Percentiles rank a stretch among this genome's conserved stretches.
Evolutionary conservation across 768 basidiomycete genomes (phyloP).

Genomic region (Antrodiella citrinella): DNA sequence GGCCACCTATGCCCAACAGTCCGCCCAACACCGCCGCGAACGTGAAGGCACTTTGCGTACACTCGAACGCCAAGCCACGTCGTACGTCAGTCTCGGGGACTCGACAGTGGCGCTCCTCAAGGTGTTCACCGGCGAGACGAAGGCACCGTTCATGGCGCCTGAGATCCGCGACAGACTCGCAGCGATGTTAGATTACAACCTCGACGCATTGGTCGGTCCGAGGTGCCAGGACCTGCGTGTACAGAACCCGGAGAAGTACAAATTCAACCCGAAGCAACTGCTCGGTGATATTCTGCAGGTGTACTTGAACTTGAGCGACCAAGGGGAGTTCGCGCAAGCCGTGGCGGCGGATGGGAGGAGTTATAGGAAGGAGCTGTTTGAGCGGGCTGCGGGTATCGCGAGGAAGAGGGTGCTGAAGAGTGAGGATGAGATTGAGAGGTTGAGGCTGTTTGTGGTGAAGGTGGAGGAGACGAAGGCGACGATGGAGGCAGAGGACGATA

Average conservation of each 20-base stretch:
- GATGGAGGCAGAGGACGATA: conserved; percentile 83
- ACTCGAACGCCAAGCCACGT: conserved; percentile 79
- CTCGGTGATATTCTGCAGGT: conserved; percentile 85
- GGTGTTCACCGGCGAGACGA: conserved; percentile 87
- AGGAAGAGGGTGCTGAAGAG: conserved; percentile 60
- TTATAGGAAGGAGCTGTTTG: conserved; percentile 80
- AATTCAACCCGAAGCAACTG: conserved; percentile 77
- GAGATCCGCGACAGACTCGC: conserved; percentile 95
- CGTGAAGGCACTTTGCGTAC: conserved; percentile 67
- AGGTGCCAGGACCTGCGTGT: conserved; percentile 82
- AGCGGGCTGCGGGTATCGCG: conserved; percentile 64
- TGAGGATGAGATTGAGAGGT: conserved; percentile 62
- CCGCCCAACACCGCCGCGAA: conserved; percentile 74
- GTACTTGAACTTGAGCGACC: conserved; percentile 80
- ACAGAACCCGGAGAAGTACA: conserved; percentile 78
- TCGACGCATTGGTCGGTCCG: conserved; percentile 84
- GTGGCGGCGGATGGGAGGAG: conserved; percentile 94
- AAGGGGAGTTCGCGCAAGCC: conserved; percentile 70
- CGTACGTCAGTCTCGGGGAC: conserved; percentile 79
- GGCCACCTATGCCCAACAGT: conserved; percentile 56
- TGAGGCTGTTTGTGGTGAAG: conserved; percentile 63
- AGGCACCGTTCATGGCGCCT: conserved; percentile 88
- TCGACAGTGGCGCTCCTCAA: conserved; percentile 88
- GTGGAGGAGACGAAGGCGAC: conserved; percentile 79
- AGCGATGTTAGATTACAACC: conserved; percentile 94